phyloP scores from a whole-genome alignment of 495 filamentous ascomycete species.

The Melanomma pulvis-pyrius region DNA sequence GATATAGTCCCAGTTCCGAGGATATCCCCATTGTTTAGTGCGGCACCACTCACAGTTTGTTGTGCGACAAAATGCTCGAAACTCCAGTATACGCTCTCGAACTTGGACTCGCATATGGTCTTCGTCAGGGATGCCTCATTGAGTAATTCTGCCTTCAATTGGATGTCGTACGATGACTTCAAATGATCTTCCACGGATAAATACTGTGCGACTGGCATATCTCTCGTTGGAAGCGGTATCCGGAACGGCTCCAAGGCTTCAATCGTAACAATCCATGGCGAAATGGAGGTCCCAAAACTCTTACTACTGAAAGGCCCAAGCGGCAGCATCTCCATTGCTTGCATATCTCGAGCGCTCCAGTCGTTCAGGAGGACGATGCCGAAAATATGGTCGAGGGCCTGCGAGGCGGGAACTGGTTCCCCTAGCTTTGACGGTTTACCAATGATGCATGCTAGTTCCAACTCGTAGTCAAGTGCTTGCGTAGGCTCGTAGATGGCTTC shows the following conservation, averaged over 20 bases:
- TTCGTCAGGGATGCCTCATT: background rate
- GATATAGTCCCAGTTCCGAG: conserved; percentile 40
- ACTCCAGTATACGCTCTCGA: conserved; percentile 39
- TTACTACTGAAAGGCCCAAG: conserved; percentile 43
- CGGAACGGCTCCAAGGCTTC: conserved; percentile 38
- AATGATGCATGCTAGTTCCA: conserved; percentile 40
- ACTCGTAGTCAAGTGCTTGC: conserved; percentile 40
- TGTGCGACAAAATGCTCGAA: conserved; percentile 40
- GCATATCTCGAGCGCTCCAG: conserved; percentile 88
- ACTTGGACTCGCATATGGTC: conserved; percentile 23
- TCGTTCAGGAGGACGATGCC: conserved; percentile 89
- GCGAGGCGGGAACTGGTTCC: too few species aligned
- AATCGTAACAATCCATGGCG: conserved; percentile 40
- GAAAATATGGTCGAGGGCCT: conserved; percentile 78
- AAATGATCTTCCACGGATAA: conserved; percentile 21
- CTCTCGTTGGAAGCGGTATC: conserved; percentile 1
- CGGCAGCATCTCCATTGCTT: conserved; percentile 72
- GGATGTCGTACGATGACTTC: conserved; percentile 24
- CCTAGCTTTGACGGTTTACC: conserved; percentile 57
- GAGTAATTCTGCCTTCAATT: conserved; percentile 27
- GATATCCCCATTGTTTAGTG: conserved; percentile 37
- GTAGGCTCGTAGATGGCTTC: too few species aligned
- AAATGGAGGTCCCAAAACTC: conserved; percentile 41
- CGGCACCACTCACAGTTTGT: conserved; percentile 38
- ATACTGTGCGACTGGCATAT: background rate